A percentile compares a stretch with the other conserved stretches of the same genome.
Evolutionary conservation across 257 asterid species (phyloP).

Genomic region (Gardenia jasminoides): DNA sequence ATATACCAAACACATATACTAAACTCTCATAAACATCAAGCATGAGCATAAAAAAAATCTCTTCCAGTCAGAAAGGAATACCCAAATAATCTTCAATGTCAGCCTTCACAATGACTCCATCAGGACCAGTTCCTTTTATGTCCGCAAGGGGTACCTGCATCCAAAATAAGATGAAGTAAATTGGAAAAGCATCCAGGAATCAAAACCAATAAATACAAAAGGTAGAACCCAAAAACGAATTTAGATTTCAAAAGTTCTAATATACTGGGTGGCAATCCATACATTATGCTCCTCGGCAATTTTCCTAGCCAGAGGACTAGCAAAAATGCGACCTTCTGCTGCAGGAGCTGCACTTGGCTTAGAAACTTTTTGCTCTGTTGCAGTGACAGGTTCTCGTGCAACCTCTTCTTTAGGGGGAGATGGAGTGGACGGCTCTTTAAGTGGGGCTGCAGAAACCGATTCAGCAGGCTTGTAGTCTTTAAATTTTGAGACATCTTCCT

Average conservation of each 20-base stretch:
- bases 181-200: constrained; percentile 1
- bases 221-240: neutral
- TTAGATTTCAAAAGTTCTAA: neutral
- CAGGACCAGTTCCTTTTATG: constrained; percentile 96
- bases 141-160: constrained; percentile 70
- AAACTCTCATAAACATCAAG: constrained; percentile 11
- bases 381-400: constrained; percentile 44
- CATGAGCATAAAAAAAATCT: neutral
- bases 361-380: constrained; percentile 64
- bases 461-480: constrained; percentile 70
- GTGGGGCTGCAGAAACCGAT: constrained; percentile 62
- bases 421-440: constrained; percentile 60
- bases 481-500: constrained; percentile 69
- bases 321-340: constrained; percentile 71
- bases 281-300: constrained; percentile 85
- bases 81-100: constrained; percentile 94
- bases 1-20: neutral
- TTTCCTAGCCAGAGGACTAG: constrained; percentile 92
- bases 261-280: constrained; percentile 16
- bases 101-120: constrained; percentile 90
- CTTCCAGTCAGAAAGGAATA: constrained; percentile 28
- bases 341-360: constrained; percentile 55
- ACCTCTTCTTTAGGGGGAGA: constrained; percentile 66
- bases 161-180: constrained; percentile 15
- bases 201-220: neutral